Base-by-base conservation (phyloP, 2,329 filamentous ascomycete genomes). In the Nigrospora osmanthi region DNA sequence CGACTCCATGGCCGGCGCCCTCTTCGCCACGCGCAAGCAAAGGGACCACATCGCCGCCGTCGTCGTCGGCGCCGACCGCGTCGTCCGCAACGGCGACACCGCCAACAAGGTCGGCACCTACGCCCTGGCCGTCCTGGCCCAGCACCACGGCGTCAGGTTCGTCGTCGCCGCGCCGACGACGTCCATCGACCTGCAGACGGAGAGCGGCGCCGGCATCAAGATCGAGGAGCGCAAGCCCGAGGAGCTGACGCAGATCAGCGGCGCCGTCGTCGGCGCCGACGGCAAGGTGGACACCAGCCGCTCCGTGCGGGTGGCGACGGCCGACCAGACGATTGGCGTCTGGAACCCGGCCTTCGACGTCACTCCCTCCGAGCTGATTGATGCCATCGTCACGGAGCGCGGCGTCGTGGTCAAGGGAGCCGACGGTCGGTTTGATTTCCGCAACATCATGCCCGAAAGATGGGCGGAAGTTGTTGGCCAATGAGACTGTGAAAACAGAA, bases 71-170 rank as follows among this genome's bases (percentile, higher is more conserved):
- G 93, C 93, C 3, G 93, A 98, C 63, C 81, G 93, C 46, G 93
- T 98, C 13, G 93, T 91, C 31, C 87, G 89, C 42, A 98, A 98
- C 58, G 93, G 93, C 30, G 93, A 98, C 67, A 97, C 93, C 0
- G 93, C 93, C 45, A 98, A 98, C 71, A 98, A 98, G 72, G 94
- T 98, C 49, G 93, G 93, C 42, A 98, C 93, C 1, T 97, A 98
- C 63, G 78, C 84, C 44, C 76, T 98, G 4, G 89, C 93, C 4
- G 89, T 97, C n/a, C 75, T 95, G 30, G 93, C 93, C 17, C 83
- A 78, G 52, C 74, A 90, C 58, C 93, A 98, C 58, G 87, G 87
- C 15, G 77, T 97, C 58, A 95, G 91, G 64, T 98, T 98, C 61
- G 76, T 98, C 11, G 90, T 98, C 30, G 93, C 93, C 0, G 93